A percentile compares a stretch with the other conserved stretches of the same genome.
Evolutionary conservation across 129 eudicot species (phyloP).

Genomic region (Saussurea involucrata): DNA sequence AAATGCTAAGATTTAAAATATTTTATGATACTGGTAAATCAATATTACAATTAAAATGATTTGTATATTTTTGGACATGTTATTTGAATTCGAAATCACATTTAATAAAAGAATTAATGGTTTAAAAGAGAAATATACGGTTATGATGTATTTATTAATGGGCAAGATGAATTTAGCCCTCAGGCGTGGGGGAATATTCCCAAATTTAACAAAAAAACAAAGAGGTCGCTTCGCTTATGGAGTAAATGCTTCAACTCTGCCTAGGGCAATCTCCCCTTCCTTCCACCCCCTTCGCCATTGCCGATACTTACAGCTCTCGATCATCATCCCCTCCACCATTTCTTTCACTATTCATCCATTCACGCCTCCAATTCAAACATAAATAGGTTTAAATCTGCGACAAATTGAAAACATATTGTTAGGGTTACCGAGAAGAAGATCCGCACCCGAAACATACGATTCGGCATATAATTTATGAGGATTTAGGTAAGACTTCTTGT

Average conservation of each 20-base stretch:
- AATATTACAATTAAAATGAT: too few relatives aligned
- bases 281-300: conserved; percentile 1
- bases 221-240: conserved; percentile 19
- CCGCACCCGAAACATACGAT: conserved; percentile 28
- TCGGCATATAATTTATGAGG: conserved; percentile 22
- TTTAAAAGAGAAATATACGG: neutral
- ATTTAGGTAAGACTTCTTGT: conserved; percentile 26
- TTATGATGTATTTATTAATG: neutral
- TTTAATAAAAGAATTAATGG: neutral
- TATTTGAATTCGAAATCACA: neutral
- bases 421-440: conserved; percentile 29
- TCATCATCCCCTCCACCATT: neutral
- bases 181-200: conserved; percentile 18
- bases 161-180: neutral
- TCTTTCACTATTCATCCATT: neutral
- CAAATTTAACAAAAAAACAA: conserved; percentile 23
- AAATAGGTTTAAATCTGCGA: conserved; percentile 11
- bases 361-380: conserved; percentile 5
- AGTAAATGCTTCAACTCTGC: conserved; percentile 25
- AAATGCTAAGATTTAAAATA: too few relatives aligned
- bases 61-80: neutral
- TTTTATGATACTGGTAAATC: too few relatives aligned
- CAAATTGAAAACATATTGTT: neutral
- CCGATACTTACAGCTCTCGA: conserved; percentile 9
- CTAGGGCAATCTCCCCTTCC: conserved; percentile 25